Base-by-base conservation (phyloP, 768 basidiomycete species). In the Russula foetens region DNA sequence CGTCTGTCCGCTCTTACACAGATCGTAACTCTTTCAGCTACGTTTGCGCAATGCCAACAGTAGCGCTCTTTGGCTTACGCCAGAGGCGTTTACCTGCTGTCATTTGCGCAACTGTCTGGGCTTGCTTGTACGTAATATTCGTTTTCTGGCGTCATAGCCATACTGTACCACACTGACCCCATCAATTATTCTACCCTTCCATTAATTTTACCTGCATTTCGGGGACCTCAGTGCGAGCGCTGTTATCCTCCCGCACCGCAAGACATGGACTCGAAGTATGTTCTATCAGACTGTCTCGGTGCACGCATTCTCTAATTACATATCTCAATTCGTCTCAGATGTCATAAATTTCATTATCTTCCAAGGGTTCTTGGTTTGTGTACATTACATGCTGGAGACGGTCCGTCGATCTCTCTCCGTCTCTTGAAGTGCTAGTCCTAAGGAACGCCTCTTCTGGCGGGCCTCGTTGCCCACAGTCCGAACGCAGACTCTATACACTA, bases 291-390 rank as follows among this genome's bases (percentile, higher is more conserved):
- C 35, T 35, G 33, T 26, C 49, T 45, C 4, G 8, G 29, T 56
- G 46, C 53, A 11, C 26, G 31, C 11, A 29, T 47, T n/a, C n/a
- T 41, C 53, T 66, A 24, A 68, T 46, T 19, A 48, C 56, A n/a
- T 26, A 21, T 26, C 49, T 28, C 9, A 1, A 3, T 28, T 17
- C 31, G 43, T 38, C 11, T 50, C 63, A 85, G 84, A 79, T 68
- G 75, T 84, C 71, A 78, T 88, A 67, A 84, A 86, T 73, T 88
- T 90, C 67, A 71, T 86, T 54, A 68, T 90, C n/a, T 95, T 88
- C 70, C 88, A 92, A 62, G 77, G 74, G 4, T 92, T 95, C 71
- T 73, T 96, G 61, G 81, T 94, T 21, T 91, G 87, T 68, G 81
- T 88, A 4, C 74, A 75, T 49, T 76, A 73, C 58, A 74, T 77